These are phyloP conservation scores for Candida freyschussii DNA, from an alignment of 1,139 yeast species.

Conservation along the genomic window DNA sequence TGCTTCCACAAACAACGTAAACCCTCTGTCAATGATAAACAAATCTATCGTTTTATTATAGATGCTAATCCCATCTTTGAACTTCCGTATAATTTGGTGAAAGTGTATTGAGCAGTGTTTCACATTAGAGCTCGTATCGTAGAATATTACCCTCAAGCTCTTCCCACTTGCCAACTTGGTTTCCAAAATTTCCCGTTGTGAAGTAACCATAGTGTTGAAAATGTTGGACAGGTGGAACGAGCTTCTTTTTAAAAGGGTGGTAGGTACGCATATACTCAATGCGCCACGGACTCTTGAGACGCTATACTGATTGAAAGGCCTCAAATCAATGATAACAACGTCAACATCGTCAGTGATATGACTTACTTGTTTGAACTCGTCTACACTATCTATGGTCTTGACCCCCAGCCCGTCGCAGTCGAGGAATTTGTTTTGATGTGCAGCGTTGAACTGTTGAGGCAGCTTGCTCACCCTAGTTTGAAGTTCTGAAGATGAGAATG, in stretches of 20 bases:
- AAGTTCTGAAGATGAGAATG: conserved; percentile 5
- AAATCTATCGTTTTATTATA: conserved; percentile 29
- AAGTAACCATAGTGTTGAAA: conserved; percentile 46
- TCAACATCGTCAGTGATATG: conserved; percentile 6
- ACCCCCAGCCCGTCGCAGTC: conserved; percentile 12
- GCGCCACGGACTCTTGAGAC: conserved; percentile 44
- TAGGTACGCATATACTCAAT: conserved; percentile 61
- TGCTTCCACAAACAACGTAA: conserved; percentile 20
- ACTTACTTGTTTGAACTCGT: conserved; percentile 8
- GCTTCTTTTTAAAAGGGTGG: conserved; percentile 61
- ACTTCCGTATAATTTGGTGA: conserved; percentile 40
- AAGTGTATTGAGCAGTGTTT: conserved; percentile 34
- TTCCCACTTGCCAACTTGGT: conserved; percentile 12
- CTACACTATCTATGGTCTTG: conserved; percentile 9
- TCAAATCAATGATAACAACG: conserved; percentile 48
- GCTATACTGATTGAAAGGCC: conserved; percentile 57
- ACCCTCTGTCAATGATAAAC: conserved; percentile 38
- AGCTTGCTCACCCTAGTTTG: conserved; percentile 6
- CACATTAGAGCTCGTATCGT: conserved; percentile 37
- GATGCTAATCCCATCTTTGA: conserved; percentile 27
- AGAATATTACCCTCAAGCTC: conserved; percentile 40
- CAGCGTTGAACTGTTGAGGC: conserved; percentile 10
- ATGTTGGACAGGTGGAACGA: conserved; percentile 50
- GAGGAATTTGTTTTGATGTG: conserved; percentile 12
- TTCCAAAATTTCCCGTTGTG: conserved; percentile 31